Evolutionary conservation across 352 stramenopile genomes (phyloP), one percentile per base, ranked within the genome.

Genomic region (Stramenopiles sp.): DNA sequence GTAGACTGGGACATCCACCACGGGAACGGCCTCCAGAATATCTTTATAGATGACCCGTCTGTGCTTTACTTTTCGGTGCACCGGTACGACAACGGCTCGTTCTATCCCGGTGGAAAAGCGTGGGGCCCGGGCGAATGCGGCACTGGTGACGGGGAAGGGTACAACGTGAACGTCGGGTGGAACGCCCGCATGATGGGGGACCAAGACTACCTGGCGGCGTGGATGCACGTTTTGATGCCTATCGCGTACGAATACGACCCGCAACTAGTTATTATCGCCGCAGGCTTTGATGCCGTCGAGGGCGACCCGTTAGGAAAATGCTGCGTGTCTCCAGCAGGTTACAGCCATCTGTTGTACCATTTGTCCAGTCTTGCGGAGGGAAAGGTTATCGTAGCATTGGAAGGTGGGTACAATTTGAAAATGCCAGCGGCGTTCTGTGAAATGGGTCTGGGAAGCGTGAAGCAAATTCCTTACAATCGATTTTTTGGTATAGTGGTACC

Each of bases 201-300:
- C 68, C 73, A 79, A 4, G 84, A 88, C 71, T 94, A 93, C 73
- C 77, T 83, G 12, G 78, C 76, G 1, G 84, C 84, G n/a, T 92
- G 85, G 73, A 75, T 83, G 78, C 12, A 68, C 35, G 73, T 90
- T 36, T 84, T 98, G 4, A 81, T 94, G 68, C 91, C 91, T 1
- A 83, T 83, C 31, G 88, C 96, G 73, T 84, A 88, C 36, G 79
- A 82, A 37, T 97, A 96, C 79, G 79, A 82, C 32, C 92, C 93
- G 33, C 89, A 98, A 77, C 80, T 97, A 3, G 89, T 98, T 37
- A 86, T 98, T 69, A 81, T 98, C 68, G 95, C 87, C 30, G 91
- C 92, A 36, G 93, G 93, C 3, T 98, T 98, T 80, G 93, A 97
- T 82, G 92, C 89, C 1, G 91, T 96, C 77, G 81, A 87, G 53